Percentiles rank a stretch among this genome's conserved stretches.
Evolutionary conservation across 2,329 filamentous ascomycete species (phyloP).

Genomic region (Phaeomoniella chlamydospora): DNA sequence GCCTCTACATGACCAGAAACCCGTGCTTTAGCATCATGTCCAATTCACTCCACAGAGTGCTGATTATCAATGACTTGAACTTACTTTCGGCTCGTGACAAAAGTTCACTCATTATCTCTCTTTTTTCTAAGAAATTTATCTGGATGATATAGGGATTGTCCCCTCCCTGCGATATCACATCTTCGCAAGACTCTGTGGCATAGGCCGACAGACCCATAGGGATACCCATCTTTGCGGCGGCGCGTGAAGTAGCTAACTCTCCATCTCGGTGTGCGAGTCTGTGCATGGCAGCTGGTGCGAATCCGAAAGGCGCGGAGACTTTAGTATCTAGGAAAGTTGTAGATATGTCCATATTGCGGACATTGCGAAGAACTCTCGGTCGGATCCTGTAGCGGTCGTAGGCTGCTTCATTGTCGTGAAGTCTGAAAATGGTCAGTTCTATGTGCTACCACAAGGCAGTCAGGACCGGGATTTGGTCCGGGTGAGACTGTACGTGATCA

Average conservation of each 20-base stretch:
- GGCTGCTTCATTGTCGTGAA: constrained; percentile 39
- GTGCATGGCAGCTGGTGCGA: constrained; percentile 40
- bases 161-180: constrained; percentile 21
- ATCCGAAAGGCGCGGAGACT: constrained; percentile 35
- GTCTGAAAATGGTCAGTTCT: constrained; percentile 8
- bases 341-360: constrained; percentile 20
- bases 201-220: constrained; percentile 35
- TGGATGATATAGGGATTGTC: constrained; percentile 39
- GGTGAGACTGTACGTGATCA: constrained; percentile 35
- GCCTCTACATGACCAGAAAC: constrained; percentile 15
- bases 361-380: constrained; percentile 21
- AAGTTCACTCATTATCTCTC: constrained; percentile 24
- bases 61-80: too few species aligned
- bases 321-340: constrained; percentile 29
- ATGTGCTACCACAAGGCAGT: not conserved
- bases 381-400: constrained; percentile 34
- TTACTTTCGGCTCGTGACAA: constrained; percentile 28
- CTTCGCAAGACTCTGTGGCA: constrained; percentile 29
- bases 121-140: constrained; percentile 37
- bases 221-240: constrained; percentile 26
- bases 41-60: constrained; percentile 1
- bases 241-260: constrained; percentile 33
- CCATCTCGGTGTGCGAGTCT: constrained; percentile 37
- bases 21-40: not conserved
- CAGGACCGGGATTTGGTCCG: constrained; percentile 2